phyloP scores from a whole-genome alignment of 106 monocot genomes.

The Dioscorea zingiberensis region DNA sequence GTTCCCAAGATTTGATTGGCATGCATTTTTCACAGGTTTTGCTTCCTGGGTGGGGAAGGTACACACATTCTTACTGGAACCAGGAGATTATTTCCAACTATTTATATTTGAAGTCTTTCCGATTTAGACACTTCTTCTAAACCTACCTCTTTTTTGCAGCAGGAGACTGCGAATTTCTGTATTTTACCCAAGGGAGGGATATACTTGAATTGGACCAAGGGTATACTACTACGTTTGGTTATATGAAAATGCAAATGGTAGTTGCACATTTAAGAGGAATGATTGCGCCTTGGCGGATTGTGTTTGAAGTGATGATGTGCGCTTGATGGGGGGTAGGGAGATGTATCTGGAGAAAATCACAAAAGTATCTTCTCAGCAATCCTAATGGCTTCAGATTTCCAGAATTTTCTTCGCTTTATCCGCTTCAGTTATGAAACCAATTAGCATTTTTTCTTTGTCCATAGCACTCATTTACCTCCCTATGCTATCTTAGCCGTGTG shows the following conservation, averaged over 20 bases:
- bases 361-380: constrained; percentile 44
- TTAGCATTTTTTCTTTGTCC: no score
- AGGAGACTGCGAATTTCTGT: constrained; percentile 93
- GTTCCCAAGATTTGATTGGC: constrained; percentile 86
- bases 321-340: constrained; percentile 78
- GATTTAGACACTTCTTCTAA: background rate
- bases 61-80: background rate
- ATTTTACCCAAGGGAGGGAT: constrained; percentile 82
- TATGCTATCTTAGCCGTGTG: no score
- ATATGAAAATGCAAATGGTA: constrained; percentile 96
- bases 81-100: background rate
- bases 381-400: no score
- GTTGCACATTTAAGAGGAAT: constrained; percentile 91
- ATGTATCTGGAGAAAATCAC: constrained; percentile 88
- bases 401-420: no score
- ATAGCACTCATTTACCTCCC: no score
- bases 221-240: constrained; percentile 90
- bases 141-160: background rate
- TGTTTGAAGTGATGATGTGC: constrained; percentile 81
- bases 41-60: constrained; percentile 97
- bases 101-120: background rate
- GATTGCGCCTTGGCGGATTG: constrained; percentile 67
- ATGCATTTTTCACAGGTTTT: constrained; percentile 94
- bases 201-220: constrained; percentile 83
- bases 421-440: no score